phyloP scores from a whole-genome alignment of 768 basidiomycete genomes.

The Amanita polypyramis region DNA sequence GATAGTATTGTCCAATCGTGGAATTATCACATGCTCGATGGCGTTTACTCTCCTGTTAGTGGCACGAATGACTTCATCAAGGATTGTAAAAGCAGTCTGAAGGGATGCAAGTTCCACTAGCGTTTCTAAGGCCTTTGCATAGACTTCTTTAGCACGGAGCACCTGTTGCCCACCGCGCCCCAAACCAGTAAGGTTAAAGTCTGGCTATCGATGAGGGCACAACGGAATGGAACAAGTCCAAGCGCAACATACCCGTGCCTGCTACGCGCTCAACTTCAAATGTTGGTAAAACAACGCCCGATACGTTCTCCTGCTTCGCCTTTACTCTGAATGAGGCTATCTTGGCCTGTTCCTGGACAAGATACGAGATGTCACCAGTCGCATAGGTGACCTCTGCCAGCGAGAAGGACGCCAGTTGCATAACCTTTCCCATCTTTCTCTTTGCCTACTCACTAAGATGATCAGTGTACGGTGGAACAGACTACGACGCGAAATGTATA shows the following conservation, averaged over 20 bases:
- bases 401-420: constrained; percentile 98
- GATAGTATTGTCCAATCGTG: constrained; percentile 92
- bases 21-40: constrained; percentile 95
- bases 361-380: constrained; percentile 94
- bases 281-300: constrained; percentile 89
- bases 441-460: constrained; percentile 60
- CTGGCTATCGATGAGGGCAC: constrained; percentile 26
- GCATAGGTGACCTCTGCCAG: constrained; percentile 98
- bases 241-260: constrained; percentile 54
- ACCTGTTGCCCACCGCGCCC: constrained; percentile 97
- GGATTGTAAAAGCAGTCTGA: constrained; percentile 95
- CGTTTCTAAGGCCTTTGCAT: constrained; percentile 95
- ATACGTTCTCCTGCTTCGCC: constrained; percentile 96
- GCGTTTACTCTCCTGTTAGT: constrained; percentile 98
- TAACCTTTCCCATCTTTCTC: constrained; percentile 96
- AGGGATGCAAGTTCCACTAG: constrained; percentile 94
- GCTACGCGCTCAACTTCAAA: constrained; percentile 86
- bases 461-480: constrained; percentile 12
- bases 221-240: background rate
- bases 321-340: constrained; percentile 87
- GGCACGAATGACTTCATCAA: constrained; percentile 98
- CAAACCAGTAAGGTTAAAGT: constrained; percentile 95
- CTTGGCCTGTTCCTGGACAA: constrained; percentile 93
- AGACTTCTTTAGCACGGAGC: constrained; percentile 89
- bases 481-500: constrained; percentile 20